Conservation (phyloP, 352 stramenopile genomes). For the Globisporangium megalacanthum region DNA sequence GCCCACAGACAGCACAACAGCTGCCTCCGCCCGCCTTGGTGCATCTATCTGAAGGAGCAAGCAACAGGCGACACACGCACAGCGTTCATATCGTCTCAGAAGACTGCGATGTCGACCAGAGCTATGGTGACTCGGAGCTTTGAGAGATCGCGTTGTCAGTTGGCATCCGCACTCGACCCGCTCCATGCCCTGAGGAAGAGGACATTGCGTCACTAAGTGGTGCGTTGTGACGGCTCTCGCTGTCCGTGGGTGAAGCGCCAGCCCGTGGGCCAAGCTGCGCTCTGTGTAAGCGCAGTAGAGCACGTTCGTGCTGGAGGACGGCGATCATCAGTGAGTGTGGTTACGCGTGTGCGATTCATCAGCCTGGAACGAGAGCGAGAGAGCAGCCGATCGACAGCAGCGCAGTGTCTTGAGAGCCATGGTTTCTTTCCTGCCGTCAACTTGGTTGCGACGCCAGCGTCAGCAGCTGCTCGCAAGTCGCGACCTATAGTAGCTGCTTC, state of each 20-base stretch:
- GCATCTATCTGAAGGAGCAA: neutral
- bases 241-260: neutral
- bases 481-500: too few relatives aligned
- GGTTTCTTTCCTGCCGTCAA: too few relatives aligned
- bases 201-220: neutral
- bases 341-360: too few relatives aligned
- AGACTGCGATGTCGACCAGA: neutral
- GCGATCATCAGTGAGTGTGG: neutral
- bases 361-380: too few relatives aligned
- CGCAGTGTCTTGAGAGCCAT: too few relatives aligned
- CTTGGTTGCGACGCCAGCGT: too few relatives aligned
- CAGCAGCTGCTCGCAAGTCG: too few relatives aligned
- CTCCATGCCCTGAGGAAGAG: neutral
- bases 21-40: neutral
- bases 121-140: conserved; percentile 5
- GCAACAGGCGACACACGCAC: neutral
- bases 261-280: neutral
- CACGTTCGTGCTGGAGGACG: neutral
- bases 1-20: neutral
- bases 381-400: too few relatives aligned
- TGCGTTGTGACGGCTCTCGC: neutral
- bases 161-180: too few relatives aligned
- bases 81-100: conserved; percentile 7
- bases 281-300: neutral
- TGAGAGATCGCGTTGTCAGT: conserved; percentile 4